A percentile compares a stretch with the other conserved stretches of the same genome.
Conservation (phyloP, 2,329 filamentous ascomycete species). For the Oidium heveae region DNA sequence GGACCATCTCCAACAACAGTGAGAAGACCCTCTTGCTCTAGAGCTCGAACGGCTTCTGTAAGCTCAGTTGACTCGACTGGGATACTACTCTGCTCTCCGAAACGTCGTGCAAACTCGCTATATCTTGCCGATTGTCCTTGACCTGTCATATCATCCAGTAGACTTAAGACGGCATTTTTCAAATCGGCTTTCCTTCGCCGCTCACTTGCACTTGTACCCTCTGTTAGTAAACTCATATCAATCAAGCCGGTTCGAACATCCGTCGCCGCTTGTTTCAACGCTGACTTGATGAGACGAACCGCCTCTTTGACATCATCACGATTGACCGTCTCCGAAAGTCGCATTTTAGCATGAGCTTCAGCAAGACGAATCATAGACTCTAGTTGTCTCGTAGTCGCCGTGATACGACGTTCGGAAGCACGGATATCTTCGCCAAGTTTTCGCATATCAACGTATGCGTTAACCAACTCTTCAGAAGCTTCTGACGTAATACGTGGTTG, state of each 20-base stretch:
- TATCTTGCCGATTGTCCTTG: conserved; percentile 44
- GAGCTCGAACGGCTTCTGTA: conserved; percentile 47
- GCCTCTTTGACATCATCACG: conserved; percentile 93
- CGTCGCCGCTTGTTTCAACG: conserved; percentile 91
- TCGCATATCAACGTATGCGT: conserved; percentile 84
- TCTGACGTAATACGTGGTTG: conserved; percentile 66
- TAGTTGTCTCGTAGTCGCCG: conserved; percentile 80
- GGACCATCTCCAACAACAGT: conserved; percentile 66
- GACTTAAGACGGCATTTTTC: conserved; percentile 47
- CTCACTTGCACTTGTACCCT: conserved; percentile 80
- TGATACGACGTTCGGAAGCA: conserved; percentile 81
- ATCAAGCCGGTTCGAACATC: conserved; percentile 76
- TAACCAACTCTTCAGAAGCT: conserved; percentile 89
- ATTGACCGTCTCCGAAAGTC: conserved; percentile 64
- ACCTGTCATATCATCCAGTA: conserved; percentile 60
- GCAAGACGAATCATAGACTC: conserved; percentile 83
- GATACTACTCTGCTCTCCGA: conserved; percentile 46
- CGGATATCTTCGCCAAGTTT: conserved; percentile 75
- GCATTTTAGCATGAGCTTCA: conserved; percentile 74
- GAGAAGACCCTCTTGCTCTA: conserved; percentile 68
- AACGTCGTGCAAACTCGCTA: conserved; percentile 46
- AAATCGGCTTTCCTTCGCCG: conserved; percentile 60
- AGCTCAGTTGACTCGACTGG: conserved; percentile 61
- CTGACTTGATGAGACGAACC: conserved; percentile 64
- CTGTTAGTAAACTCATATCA: conserved; percentile 86